phyloP scores from a whole-genome alignment of 208 protist species.

The Strigomonas galati region DNA sequence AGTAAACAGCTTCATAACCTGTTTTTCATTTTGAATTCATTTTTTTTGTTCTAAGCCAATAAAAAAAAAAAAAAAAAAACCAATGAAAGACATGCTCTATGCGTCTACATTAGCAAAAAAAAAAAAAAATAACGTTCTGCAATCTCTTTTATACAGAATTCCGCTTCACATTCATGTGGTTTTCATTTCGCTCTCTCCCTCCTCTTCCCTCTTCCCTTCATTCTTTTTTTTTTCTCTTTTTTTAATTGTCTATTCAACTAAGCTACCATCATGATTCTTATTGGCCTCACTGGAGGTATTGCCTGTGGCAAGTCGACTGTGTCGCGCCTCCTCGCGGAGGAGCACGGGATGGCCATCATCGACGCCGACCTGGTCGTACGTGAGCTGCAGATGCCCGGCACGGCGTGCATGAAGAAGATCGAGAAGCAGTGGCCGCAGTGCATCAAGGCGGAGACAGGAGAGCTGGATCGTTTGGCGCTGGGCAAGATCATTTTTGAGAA shows the following conservation, averaged over 20 bases:
- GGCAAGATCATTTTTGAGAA: slow-evolving; percentile 79
- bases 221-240: slow-evolving; percentile 3
- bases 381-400: slow-evolving; percentile 66
- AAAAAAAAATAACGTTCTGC: background rate
- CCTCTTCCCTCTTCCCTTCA: slow-evolving; percentile 10
- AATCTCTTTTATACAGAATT: background rate
- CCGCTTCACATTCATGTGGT: background rate
- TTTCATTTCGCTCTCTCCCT: slow-evolving; percentile 12
- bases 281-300: slow-evolving; percentile 91
- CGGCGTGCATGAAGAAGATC: slow-evolving; percentile 60
- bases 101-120: background rate
- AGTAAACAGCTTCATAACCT: slow-evolving; percentile 16
- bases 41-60: background rate
- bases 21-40: slow-evolving; percentile 4
- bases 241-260: background rate
- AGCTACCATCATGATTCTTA: slow-evolving; percentile 58
- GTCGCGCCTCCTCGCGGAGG: slow-evolving; percentile 37
- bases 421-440: slow-evolving; percentile 65
- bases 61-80: background rate
- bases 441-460: slow-evolving; percentile 52
- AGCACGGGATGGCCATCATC: slow-evolving; percentile 66
- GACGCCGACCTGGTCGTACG: slow-evolving; percentile 77
- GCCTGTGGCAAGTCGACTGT: slow-evolving; percentile 91
- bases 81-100: background rate
- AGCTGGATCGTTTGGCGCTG: slow-evolving; percentile 60